Percentiles rank a stretch among this genome's conserved stretches.
Conservation (phyloP, 2,329 filamentous ascomycete species). For the Pyricularia pennisetigena region DNA sequence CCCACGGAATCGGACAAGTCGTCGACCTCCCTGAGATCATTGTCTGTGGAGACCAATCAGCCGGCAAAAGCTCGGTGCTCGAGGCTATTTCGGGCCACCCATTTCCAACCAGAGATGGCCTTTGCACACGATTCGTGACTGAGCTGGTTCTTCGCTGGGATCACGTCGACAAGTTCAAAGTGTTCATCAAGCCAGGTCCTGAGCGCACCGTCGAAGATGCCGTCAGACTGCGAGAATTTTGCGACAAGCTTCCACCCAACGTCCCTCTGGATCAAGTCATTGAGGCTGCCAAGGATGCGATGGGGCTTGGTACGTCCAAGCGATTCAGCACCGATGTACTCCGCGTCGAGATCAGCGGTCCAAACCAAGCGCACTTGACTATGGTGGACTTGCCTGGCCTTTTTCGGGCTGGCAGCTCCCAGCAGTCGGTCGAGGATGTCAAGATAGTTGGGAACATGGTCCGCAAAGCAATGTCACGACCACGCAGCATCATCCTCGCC, state of each 20-base stretch:
- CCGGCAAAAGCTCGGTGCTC: conserved; percentile 55
- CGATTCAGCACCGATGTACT: conserved; percentile 37
- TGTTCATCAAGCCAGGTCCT: conserved; percentile 25
- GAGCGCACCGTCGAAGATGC: conserved; percentile 17
- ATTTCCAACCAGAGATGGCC: conserved; percentile 46
- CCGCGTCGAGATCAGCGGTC: conserved; percentile 35
- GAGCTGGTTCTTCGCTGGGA: conserved; percentile 46
- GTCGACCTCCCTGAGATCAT: conserved; percentile 38
- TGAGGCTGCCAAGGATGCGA: conserved; percentile 29
- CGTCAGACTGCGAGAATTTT: conserved; percentile 18
- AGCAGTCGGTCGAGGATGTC: conserved; percentile 33
- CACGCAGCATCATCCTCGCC: conserved; percentile 49
- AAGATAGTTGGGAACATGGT: conserved; percentile 37
- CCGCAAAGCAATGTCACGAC: conserved; percentile 42
- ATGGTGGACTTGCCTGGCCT: conserved; percentile 50
- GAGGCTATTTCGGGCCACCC: conserved; percentile 53
- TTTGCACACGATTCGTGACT: conserved; percentile 55
- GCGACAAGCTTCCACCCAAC: conserved; percentile 9
- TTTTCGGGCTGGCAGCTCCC: conserved; percentile 36
- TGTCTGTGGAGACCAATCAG: conserved; percentile 51
- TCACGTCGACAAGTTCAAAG: conserved; percentile 19
- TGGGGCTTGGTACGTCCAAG: conserved; percentile 34
- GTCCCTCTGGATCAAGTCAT: conserved; percentile 21
- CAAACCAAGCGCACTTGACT: conserved; percentile 39
- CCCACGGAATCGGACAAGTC: conserved; percentile 23